A percentile compares a stretch with the other conserved stretches of the same genome.
Evolutionary conservation across 2,329 filamentous ascomycete species (phyloP).

Genomic region (Aspergillus costaricaensis): DNA sequence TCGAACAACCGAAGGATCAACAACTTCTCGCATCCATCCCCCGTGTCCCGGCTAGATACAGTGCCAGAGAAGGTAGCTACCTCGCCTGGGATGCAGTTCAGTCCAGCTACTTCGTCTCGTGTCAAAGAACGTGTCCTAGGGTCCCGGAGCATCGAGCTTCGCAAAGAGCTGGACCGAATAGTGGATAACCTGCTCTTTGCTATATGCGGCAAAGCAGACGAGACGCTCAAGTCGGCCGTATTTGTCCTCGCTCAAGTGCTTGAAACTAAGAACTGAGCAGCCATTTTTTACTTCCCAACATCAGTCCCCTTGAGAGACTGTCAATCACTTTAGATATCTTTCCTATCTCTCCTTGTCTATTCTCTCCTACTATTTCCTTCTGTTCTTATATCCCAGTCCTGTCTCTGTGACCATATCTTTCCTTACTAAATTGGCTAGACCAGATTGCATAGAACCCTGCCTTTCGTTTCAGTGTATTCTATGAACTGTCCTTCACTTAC

Average conservation of each 20-base stretch:
- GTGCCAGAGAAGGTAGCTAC: conserved; percentile 37
- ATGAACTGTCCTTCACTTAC: not conserved
- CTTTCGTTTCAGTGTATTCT: not conserved
- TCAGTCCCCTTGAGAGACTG: not conserved
- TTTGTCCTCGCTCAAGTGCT: conserved; percentile 42
- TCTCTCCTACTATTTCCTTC: not conserved
- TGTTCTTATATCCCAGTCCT: not conserved
- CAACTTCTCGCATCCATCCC: conserved; percentile 20
- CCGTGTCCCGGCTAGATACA: conserved; percentile 30
- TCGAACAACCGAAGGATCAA: conserved; percentile 26
- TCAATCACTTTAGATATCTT: conserved; percentile 8
- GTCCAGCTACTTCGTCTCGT: conserved; percentile 26
- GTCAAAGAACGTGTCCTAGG: conserved; percentile 34
- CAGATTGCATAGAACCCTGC: conserved; percentile 11
- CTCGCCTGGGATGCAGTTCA: conserved; percentile 36
- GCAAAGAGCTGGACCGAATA: conserved; percentile 35
- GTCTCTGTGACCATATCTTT: not conserved
- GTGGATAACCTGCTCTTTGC: conserved; percentile 41
- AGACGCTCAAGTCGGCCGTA: conserved; percentile 40
- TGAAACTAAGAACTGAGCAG: conserved; percentile 31
- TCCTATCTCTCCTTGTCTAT: not conserved
- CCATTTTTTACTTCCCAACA: conserved; percentile 4
- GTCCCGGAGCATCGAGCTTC: conserved; percentile 34
- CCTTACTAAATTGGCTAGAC: conserved; percentile 1
- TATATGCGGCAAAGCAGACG: conserved; percentile 38